A percentile compares a stretch with the other conserved stretches of the same genome.
Evolutionary conservation across 306 rosid genomes (phyloP).

Genomic region (Sphenostylis stenocarpa): DNA sequence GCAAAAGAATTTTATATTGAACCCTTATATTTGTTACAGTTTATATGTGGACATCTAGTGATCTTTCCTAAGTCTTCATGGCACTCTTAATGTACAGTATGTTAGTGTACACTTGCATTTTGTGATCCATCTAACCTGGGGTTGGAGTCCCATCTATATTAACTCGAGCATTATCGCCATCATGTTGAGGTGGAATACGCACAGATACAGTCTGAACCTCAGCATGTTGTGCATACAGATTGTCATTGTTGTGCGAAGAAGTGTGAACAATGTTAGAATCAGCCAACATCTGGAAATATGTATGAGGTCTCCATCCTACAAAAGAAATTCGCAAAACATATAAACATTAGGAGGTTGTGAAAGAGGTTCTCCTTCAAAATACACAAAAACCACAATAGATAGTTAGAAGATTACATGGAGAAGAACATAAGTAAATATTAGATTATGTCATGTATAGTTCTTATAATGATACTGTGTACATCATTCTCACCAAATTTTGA

Average conservation of each 20-base stretch:
- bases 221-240: not conserved
- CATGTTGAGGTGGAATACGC: not conserved
- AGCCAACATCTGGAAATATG: not conserved
- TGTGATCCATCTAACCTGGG: not conserved
- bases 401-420: not conserved
- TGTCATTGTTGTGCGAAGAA: not conserved
- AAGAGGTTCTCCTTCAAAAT: not conserved
- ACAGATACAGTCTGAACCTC: not conserved
- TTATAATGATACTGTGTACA: not conserved
- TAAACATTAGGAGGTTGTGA: not conserved
- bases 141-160: not conserved
- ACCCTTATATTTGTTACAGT: not conserved
- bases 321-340: not conserved
- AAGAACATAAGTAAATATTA: not conserved
- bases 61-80: not conserved
- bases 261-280: not conserved
- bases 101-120: not conserved
- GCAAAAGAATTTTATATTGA: not conserved
- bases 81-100: not conserved
- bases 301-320: constrained; percentile 2
- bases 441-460: not conserved
- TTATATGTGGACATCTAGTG: not conserved
- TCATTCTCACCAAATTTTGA: not conserved
- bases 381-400: not conserved
- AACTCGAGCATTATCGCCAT: not conserved